Conservation (phyloP, 1,284 basidiomycete genomes). For the Coniferiporia sulphurascens region DNA sequence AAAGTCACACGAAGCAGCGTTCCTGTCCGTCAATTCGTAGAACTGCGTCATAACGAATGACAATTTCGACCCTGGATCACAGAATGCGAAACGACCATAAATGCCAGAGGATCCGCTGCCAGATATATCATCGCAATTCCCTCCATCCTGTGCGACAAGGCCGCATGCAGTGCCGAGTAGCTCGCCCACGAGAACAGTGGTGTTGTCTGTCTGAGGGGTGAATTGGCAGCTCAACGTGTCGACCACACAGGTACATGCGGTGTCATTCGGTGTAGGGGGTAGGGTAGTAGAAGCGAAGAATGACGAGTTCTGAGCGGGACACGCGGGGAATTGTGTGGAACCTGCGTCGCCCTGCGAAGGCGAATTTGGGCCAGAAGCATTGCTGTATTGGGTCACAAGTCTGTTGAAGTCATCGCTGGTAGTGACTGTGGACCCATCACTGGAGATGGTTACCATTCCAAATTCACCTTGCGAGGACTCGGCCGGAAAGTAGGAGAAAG, state of each 20-base stretch:
- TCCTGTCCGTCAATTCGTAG: slow-evolving; percentile 62
- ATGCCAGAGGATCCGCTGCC: slow-evolving; percentile 69
- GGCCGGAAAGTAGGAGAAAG: slow-evolving; percentile 86
- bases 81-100: slow-evolving; percentile 74
- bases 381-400: slow-evolving; percentile 58
- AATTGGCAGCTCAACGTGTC: slow-evolving; percentile 69
- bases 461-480: slow-evolving; percentile 61
- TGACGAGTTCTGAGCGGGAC: slow-evolving; percentile 54
- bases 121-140: slow-evolving; percentile 64
- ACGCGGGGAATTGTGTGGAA: slow-evolving; percentile 53
- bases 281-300: slow-evolving; percentile 66
- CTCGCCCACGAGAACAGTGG: slow-evolving; percentile 62
- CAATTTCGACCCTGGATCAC: slow-evolving; percentile 76
- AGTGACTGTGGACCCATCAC: slow-evolving; percentile 57
- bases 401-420: slow-evolving; percentile 63
- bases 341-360: slow-evolving; percentile 55
- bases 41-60: slow-evolving; percentile 82
- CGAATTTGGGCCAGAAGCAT: slow-evolving; percentile 56
- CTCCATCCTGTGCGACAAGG: slow-evolving; percentile 56
- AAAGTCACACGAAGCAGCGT: slow-evolving; percentile 67
- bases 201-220: slow-evolving; percentile 55
- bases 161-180: slow-evolving; percentile 70
- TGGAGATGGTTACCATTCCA: slow-evolving; percentile 76
- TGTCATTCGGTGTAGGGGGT: slow-evolving; percentile 79
- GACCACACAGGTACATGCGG: slow-evolving; percentile 76